phyloP scores from a whole-genome alignment of 2,329 filamentous ascomycete species.

The Pestalotiopsis sp. region DNA sequence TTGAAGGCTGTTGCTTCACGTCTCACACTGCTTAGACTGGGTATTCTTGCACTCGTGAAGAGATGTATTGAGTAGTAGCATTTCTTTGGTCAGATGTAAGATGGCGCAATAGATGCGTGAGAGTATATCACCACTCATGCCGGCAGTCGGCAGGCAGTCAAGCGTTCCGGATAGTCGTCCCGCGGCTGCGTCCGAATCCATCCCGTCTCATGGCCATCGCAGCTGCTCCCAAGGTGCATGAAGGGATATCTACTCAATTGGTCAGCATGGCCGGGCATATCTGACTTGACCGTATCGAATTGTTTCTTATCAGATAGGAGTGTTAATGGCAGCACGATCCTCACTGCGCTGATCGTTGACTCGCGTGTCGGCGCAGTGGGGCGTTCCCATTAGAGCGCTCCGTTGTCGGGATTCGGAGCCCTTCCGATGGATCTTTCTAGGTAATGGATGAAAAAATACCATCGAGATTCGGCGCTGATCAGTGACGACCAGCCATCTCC shows the following conservation, averaged over 20 bases:
- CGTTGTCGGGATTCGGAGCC: conserved; percentile 1
- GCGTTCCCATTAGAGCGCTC: background rate
- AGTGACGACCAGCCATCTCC: background rate
- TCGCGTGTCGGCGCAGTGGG: background rate
- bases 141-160: background rate
- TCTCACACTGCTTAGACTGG: background rate
- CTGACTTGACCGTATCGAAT: background rate
- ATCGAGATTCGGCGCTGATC: background rate
- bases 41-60: background rate
- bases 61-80: background rate
- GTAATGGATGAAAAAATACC: background rate
- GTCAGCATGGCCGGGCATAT: background rate
- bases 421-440: conserved; percentile 1
- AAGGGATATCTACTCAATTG: background rate
- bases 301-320: background rate
- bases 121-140: background rate
- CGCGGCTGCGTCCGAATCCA: background rate
- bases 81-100: no score
- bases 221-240: background rate
- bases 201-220: background rate
- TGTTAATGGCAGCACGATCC: background rate
- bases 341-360: background rate
- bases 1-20: background rate
- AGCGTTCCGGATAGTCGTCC: background rate
- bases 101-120: background rate